A percentile compares a stretch with the other conserved stretches of the same genome.
Conservation (phyloP, 257 asterid genomes). For the Penstemon eatonii region DNA sequence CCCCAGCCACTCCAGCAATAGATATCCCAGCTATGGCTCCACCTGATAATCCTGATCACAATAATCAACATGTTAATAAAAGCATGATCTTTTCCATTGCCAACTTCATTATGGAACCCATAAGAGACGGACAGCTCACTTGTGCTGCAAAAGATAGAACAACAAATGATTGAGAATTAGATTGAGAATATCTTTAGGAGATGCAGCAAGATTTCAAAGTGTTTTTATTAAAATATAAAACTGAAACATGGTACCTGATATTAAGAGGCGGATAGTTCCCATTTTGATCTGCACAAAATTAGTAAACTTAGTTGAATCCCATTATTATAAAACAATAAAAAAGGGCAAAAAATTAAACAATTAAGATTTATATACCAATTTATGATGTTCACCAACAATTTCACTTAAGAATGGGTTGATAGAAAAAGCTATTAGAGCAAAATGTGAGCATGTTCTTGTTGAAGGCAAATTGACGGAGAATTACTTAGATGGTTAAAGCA, state of each 20-base stretch:
- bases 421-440: neutral
- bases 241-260: conserved; percentile 44
- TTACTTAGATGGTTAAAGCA: too few species aligned
- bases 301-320: conserved; percentile 21
- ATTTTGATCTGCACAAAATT: conserved; percentile 50
- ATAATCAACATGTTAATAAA: conserved; percentile 24
- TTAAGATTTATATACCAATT: neutral
- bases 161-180: neutral
- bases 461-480: too few species aligned
- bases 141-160: conserved; percentile 58
- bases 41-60: conserved; percentile 62
- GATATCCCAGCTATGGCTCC: conserved; percentile 80
- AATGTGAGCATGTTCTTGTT: too few species aligned
- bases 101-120: conserved; percentile 30
- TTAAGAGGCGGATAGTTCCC: conserved; percentile 53
- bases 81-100: conserved; percentile 23
- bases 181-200: conserved; percentile 3
- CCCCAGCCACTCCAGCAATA: conserved; percentile 47
- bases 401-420: neutral
- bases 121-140: conserved; percentile 47
- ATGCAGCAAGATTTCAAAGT: neutral
- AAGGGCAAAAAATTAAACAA: neutral
- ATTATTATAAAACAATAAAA: neutral
- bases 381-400: neutral
- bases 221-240: conserved; percentile 16